Conservation (phyloP, 768 basidiomycete species). For the Asterophora parasitica region DNA sequence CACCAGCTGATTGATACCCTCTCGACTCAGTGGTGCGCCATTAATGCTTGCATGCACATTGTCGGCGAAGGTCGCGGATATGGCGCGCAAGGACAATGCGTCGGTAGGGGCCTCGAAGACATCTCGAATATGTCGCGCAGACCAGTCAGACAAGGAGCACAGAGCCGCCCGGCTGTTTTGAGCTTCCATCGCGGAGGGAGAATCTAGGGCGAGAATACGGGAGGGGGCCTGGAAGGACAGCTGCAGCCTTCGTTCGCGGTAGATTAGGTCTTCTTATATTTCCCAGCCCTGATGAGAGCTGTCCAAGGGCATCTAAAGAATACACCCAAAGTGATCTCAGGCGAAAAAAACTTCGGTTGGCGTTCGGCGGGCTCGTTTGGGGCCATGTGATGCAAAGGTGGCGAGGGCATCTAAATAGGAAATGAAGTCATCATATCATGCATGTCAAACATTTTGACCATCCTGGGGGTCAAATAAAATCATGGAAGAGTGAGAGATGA, state of each 20-base stretch:
- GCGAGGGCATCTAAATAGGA: conserved; percentile 12
- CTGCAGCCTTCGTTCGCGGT: neutral
- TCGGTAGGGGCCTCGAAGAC: conserved; percentile 49
- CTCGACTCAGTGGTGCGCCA: conserved; percentile 34
- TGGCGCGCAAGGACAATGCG: conserved; percentile 35
- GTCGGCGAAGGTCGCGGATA: conserved; percentile 42
- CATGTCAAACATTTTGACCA: conserved; percentile 12
- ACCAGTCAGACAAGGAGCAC: conserved; percentile 45
- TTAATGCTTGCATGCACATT: conserved; percentile 38
- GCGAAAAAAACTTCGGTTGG: conserved; percentile 8
- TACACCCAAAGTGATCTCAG: conserved; percentile 15
- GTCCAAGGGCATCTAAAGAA: conserved; percentile 16
- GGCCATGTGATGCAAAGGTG: conserved; percentile 12
- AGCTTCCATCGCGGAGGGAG: conserved; percentile 11
- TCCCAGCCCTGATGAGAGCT: conserved; percentile 6
- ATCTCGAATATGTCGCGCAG: conserved; percentile 39
- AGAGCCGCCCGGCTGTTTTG: conserved; percentile 20
- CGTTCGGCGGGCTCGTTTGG: too few relatives aligned
- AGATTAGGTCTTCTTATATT: conserved; percentile 9
- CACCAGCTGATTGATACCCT: conserved; percentile 38
- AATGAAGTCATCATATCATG: conserved; percentile 6
- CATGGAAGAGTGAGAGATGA: neutral
- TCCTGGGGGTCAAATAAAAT: neutral
- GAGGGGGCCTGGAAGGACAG: neutral
- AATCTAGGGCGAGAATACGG: neutral